phyloP scores from a whole-genome alignment of 1,284 basidiomycete species.

The Fomitiporia mediterranea region DNA sequence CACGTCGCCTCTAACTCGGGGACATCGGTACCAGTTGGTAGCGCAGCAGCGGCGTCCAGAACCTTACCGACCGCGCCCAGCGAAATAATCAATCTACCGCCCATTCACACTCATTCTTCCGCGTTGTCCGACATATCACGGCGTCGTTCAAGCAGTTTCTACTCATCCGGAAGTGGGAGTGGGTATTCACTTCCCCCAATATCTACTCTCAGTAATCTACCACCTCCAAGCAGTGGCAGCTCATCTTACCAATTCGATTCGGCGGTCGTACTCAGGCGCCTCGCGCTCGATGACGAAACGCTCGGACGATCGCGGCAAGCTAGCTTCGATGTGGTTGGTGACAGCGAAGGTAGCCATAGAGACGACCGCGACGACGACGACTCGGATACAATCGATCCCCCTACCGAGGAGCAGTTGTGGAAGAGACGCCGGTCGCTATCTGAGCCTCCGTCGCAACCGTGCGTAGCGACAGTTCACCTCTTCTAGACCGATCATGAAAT shows the following conservation, averaged over 20 bases:
- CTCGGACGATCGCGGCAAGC: conserved; percentile 11
- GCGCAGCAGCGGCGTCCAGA: conserved; percentile 2
- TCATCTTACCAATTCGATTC: conserved; percentile 12
- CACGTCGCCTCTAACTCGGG: not conserved
- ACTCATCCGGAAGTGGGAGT: conserved; percentile 14
- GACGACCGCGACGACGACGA: conserved; percentile 13
- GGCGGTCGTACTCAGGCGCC: conserved; percentile 16
- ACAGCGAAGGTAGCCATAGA: conserved; percentile 16
- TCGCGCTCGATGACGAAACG: conserved; percentile 19
- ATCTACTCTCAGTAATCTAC: conserved; percentile 10
- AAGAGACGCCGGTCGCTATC: conserved; percentile 21
- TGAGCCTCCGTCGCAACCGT: conserved; percentile 18
- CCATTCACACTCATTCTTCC: conserved; percentile 4
- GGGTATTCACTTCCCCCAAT: conserved; percentile 19
- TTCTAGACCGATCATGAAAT: not conserved
- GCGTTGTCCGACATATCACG: conserved; percentile 1
- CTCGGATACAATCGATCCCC: conserved; percentile 9
- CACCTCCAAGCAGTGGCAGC: not conserved
- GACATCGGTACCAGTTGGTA: not conserved
- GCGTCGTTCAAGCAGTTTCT: conserved; percentile 7
- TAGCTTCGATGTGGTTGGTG: conserved; percentile 6
- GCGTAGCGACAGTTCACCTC: not conserved
- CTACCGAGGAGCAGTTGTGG: conserved; percentile 18
- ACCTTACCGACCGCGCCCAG: conserved; percentile 8
- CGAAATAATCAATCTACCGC: conserved; percentile 13